These are phyloP conservation scores for Ophiostoma montium DNA, from an alignment of 2,329 filamentous ascomycete genomes.

Conservation along the genomic window DNA sequence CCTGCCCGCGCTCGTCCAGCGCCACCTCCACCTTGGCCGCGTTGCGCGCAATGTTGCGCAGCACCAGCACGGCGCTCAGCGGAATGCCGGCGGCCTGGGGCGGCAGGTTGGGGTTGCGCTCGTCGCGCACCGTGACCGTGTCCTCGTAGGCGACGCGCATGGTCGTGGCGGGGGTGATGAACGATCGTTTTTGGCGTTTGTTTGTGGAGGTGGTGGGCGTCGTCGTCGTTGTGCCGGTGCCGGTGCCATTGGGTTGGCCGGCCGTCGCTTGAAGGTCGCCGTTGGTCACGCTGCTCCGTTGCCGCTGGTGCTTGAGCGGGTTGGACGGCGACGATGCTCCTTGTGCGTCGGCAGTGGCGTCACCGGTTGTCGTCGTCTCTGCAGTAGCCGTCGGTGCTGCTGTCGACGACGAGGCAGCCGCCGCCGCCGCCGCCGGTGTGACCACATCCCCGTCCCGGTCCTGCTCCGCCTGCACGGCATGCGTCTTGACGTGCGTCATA, in stretches of 20 bases:
- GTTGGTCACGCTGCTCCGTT: constrained; percentile 16
- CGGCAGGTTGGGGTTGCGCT: constrained; percentile 41
- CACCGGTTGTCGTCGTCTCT: too few species aligned
- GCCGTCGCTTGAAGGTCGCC: constrained; percentile 12
- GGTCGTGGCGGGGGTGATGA: constrained; percentile 41
- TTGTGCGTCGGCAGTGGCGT: constrained; percentile 1
- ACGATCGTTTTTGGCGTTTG: constrained; percentile 26
- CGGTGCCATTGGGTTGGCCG: not conserved
- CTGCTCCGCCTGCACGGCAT: constrained; percentile 35
- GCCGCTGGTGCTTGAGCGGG: constrained; percentile 12
- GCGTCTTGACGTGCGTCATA: constrained; percentile 53
- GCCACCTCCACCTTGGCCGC: constrained; percentile 42
- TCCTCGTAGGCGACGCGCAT: constrained; percentile 41
- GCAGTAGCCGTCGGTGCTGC: not conserved
- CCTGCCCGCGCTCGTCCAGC: constrained; percentile 6
- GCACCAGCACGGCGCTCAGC: constrained; percentile 61
- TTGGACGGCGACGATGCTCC: not conserved
- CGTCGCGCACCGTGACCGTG: constrained; percentile 41
- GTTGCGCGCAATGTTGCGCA: constrained; percentile 64
- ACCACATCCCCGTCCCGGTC: constrained; percentile 16
- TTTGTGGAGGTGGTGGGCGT: not conserved
- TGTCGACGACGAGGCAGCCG: not conserved
- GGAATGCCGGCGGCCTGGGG: constrained; percentile 61
- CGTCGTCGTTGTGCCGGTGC: not conserved
- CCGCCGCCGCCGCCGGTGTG: constrained; percentile 1